Evolutionary conservation across 768 basidiomycete species (phyloP).

Genomic region (Gymnopilus junonius): DNA sequence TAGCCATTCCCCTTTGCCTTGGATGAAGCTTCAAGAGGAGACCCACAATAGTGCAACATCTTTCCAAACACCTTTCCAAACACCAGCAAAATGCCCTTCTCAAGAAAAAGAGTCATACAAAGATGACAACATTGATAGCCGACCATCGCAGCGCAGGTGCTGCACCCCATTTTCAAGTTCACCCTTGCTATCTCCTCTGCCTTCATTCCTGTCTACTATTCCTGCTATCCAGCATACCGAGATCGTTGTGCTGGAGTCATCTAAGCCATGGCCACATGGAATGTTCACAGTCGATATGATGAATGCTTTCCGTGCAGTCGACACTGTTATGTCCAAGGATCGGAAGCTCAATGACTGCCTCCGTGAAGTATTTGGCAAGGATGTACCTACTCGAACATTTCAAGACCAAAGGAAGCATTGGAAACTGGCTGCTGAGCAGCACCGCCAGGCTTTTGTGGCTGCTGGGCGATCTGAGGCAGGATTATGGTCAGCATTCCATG

Average conservation of each 20-base stretch:
- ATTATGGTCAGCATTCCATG: background rate
- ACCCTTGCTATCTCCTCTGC: background rate
- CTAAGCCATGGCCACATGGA: constrained; percentile 14
- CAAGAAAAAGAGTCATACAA: no score
- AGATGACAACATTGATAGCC: background rate
- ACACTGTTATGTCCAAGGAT: background rate
- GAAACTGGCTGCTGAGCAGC: background rate
- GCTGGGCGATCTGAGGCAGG: background rate
- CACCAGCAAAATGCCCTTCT: background rate
- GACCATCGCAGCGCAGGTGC: background rate
- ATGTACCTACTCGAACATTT: background rate
- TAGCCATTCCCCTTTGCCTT: no score
- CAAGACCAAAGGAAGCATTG: background rate
- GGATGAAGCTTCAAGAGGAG: background rate
- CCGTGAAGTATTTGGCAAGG: background rate
- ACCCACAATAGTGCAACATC: no score
- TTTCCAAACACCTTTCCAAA: background rate
- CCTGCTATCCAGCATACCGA: background rate
- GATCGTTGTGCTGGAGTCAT: background rate
- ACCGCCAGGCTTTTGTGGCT: background rate
- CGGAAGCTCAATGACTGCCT: background rate
- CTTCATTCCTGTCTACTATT: background rate
- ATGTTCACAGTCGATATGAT: constrained; percentile 23
- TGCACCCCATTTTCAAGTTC: background rate
- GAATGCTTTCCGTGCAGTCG: constrained; percentile 8